Evolutionary conservation across 495 filamentous ascomycete genomes (phyloP), one percentile per base, ranked within the genome.

Genomic region (Cryomyces antarcticus): DNA sequence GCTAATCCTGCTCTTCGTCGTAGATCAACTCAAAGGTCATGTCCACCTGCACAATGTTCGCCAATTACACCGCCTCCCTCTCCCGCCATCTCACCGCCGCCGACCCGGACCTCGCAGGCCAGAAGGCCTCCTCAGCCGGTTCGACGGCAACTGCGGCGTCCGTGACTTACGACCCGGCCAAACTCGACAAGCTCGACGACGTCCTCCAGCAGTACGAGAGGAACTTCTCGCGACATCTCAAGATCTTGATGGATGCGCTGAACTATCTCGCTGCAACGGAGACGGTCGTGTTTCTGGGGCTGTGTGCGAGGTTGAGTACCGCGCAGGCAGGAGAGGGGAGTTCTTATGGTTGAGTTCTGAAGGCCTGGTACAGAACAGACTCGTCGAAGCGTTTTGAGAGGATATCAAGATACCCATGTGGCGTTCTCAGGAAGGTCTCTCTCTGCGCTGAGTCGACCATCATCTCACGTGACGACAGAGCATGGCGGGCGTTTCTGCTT

Each of bases 221-320:
- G 48, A 87, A 93, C 57, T 97, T 97, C 58, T 78, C 75, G 43
- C 67, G 82, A 33, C 87, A 95, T 60, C 60, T 97, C 50, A 82
- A 85, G 60, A 89, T 96, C 49, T 57, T 97, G 48, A 68, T 95
- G 40, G 88, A 95, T 59, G 83, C 82, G 39, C 61, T 97, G 51
- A 94, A 96, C 49, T 93, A 96, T 58, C 93, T 93, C 50, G 89
- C 89, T 1, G 88, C 87, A 0, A 97, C 89, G 3, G 89, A 97
- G 63, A 96, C 89, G 49, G 89, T 95, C 29, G 89, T 93, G 27
- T 62, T 96, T 46, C 60, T 94, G 45, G 82, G 88, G 45, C 65
- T 97, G 5, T 87, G 82, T 57, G 81, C 82, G 28, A 58, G 81
- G 48, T 53, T 87, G 53, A 80, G 77, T 46, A 80, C 75, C 35